A percentile compares a stretch with the other conserved stretches of the same genome.
Evolutionary conservation across 441 rosid species (phyloP).

Genomic region (Gossypium aridum): DNA sequence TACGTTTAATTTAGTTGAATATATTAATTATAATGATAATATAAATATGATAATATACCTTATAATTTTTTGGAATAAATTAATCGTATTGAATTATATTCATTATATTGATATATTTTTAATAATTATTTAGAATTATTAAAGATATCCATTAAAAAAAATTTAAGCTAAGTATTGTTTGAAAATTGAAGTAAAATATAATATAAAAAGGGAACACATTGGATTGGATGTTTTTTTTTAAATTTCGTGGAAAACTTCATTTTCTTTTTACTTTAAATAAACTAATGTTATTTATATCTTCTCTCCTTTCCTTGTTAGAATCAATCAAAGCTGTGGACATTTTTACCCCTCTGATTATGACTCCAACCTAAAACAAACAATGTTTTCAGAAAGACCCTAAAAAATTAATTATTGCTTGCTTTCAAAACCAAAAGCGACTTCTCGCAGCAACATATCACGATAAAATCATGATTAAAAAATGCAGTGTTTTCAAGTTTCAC

Average conservation of each 20-base stretch:
- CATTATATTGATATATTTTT: background rate
- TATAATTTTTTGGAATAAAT: too few relatives aligned
- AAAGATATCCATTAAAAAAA: too few relatives aligned
- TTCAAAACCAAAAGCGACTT: slow-evolving; percentile 1
- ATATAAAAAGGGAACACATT: too few relatives aligned
- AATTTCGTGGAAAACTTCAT: too few relatives aligned
- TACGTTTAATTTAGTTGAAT: too few relatives aligned
- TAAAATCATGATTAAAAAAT: background rate
- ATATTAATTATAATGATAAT: too few relatives aligned
- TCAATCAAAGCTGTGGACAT: background rate
- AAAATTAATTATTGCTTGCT: background rate
- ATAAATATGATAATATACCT: too few relatives aligned
- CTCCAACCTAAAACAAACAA: background rate
- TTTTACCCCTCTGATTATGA: background rate
- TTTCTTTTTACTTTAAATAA: too few relatives aligned
- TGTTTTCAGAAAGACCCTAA: background rate
- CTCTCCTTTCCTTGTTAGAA: background rate
- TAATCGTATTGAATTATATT: too few relatives aligned
- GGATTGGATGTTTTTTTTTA: too few relatives aligned
- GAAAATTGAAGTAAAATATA: background rate
- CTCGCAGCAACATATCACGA: background rate
- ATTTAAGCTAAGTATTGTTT: background rate
- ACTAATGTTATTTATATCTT: too few relatives aligned
- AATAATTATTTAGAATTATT: background rate
- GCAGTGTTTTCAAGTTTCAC: background rate